Evolutionary conservation across 129 eudicot species (phyloP).

Genomic region (carrot (Daucus carota)): DH1_v3.0 NC_030386.2:5733001-5733500

Average conservation of each 20-base stretch:
- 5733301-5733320: not conserved
- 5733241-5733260: not conserved
- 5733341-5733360: too few relatives aligned
- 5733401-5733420: constrained; percentile 70
- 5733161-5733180: constrained; percentile 64
- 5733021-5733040: constrained; percentile 79
- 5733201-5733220: constrained; percentile 94
- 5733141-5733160: constrained; percentile 72
- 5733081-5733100: constrained; percentile 70
- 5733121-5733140: constrained; percentile 67
- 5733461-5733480: constrained; percentile 54
- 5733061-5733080: constrained; percentile 73
- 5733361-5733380: constrained; percentile 58
- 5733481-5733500: constrained; percentile 68
- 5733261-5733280: not conserved
- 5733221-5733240: constrained; percentile 74
- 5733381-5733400: constrained; percentile 56
- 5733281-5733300: not conserved
- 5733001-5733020: constrained; percentile 75
- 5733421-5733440: constrained; percentile 55
- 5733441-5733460: constrained; percentile 75
- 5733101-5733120: constrained; percentile 69
- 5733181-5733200: constrained; percentile 49
- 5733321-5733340: too few relatives aligned
- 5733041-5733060: constrained; percentile 58